Percentiles rank a stretch among this genome's conserved stretches.
phyloP scores from a whole-genome alignment of 2,329 filamentous ascomycete species.

The Colletotrichum chrysophilum region DNA sequence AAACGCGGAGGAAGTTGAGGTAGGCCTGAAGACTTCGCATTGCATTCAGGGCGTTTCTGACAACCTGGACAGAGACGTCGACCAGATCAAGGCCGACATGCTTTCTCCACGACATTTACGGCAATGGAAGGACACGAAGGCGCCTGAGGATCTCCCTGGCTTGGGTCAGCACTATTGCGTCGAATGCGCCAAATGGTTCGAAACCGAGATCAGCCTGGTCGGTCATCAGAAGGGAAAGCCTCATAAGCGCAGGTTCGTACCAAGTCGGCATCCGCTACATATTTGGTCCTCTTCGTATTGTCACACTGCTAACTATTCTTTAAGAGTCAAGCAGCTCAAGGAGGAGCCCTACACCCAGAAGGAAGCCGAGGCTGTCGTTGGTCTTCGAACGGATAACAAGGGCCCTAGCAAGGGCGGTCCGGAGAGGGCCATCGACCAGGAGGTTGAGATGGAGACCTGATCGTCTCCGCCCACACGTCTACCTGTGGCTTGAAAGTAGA shows the following conservation, averaged over 20 bases:
- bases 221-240: constrained; percentile 86
- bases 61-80: constrained; percentile 73
- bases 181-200: constrained; percentile 97
- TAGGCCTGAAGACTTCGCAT: constrained; percentile 36
- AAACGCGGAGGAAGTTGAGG: constrained; percentile 77
- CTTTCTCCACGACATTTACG: constrained; percentile 79
- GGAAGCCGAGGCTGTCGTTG: constrained; percentile 81
- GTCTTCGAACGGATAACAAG: constrained; percentile 73
- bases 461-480: neutral
- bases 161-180: constrained; percentile 87
- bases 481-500: neutral
- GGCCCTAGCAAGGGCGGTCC: constrained; percentile 31
- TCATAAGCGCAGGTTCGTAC: constrained; percentile 81
- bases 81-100: constrained; percentile 89
- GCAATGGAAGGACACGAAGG: constrained; percentile 79
- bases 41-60: neutral
- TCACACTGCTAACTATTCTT: neutral
- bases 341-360: constrained; percentile 88
- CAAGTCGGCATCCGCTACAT: neutral
- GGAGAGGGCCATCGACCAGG: constrained; percentile 29
- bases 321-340: constrained; percentile 82
- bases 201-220: constrained; percentile 77
- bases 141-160: constrained; percentile 84
- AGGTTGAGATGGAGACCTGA: constrained; percentile 41
- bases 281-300: neutral